Percentiles rank a stretch among this genome's conserved stretches.
These are phyloP conservation scores for Xylaria sp. DNA, from an alignment of 2,329 filamentous ascomycete species.

Conservation along the genomic window DNA sequence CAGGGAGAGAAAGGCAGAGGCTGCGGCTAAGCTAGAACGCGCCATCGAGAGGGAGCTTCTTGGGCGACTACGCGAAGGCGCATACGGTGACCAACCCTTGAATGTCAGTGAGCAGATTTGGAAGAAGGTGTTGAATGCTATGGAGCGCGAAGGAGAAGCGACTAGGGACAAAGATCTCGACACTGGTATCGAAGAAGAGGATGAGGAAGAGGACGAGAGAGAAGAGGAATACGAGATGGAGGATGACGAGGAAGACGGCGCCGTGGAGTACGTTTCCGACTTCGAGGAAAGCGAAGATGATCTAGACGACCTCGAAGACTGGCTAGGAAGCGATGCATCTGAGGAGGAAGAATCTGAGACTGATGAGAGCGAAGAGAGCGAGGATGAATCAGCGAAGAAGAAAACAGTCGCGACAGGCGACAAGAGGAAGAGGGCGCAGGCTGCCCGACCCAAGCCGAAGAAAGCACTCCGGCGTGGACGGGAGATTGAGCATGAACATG, in stretches of 20 bases:
- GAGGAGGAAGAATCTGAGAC: conserved; percentile 64
- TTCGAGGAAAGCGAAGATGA: conserved; percentile 84
- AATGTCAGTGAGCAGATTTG: conserved; percentile 95
- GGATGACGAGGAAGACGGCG: conserved; percentile 71
- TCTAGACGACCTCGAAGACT: conserved; percentile 84
- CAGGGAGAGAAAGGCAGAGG: conserved; percentile 76
- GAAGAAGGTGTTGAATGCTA: conserved; percentile 92
- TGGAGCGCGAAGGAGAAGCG: conserved; percentile 87
- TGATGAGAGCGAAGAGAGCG: conserved; percentile 61
- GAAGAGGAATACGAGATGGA: conserved; percentile 57
- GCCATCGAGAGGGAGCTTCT: conserved; percentile 96
- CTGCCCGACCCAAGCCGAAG: conserved; percentile 55
- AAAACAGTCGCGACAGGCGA: conserved; percentile 53
- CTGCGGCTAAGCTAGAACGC: conserved; percentile 90
- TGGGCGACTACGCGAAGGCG: conserved; percentile 86
- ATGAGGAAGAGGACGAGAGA: conserved; percentile 68
- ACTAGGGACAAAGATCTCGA: conserved; percentile 86
- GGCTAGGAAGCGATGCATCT: conserved; percentile 76
- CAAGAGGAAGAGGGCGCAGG: conserved; percentile 50
- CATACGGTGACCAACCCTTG: conserved; percentile 91
- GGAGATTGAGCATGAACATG: conserved; percentile 81
- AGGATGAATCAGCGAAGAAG: conserved; percentile 57
- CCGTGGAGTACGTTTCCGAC: conserved; percentile 93
- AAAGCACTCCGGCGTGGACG: conserved; percentile 63
- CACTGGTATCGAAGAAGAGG: conserved; percentile 79